phyloP scores from a whole-genome alignment of 805 yeast species.

The Starmerella bombi region DNA sequence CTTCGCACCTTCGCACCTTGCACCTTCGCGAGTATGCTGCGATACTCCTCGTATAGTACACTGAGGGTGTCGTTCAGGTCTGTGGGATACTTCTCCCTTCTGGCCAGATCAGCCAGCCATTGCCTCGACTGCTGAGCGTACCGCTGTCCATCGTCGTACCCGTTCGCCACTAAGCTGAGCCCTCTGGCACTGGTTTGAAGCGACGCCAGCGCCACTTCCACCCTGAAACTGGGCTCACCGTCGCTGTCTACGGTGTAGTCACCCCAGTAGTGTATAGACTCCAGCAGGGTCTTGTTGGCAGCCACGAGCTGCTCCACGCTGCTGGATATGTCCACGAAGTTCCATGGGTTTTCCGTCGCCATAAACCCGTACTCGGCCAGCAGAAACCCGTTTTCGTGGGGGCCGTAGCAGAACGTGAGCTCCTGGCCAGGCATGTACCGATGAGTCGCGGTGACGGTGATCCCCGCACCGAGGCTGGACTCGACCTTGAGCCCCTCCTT shows the following conservation, averaged over 20 bases:
- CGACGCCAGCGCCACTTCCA: constrained; percentile 48
- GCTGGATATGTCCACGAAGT: constrained; percentile 49
- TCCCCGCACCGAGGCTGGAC: constrained; percentile 32
- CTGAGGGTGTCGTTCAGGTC: no score
- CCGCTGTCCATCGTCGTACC: constrained; percentile 10
- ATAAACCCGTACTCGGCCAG: constrained; percentile 81
- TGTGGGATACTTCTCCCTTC: no score
- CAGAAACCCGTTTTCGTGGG: constrained; percentile 73
- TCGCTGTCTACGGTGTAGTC: constrained; percentile 52
- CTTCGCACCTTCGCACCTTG: no score
- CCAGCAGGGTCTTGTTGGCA: constrained; percentile 35
- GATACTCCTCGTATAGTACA: no score
- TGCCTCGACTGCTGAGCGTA: constrained; percentile 1
- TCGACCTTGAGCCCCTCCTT: constrained; percentile 18
- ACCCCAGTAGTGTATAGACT: constrained; percentile 46
- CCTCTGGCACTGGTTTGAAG: constrained; percentile 3
- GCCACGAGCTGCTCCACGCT: constrained; percentile 30
- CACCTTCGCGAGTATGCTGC: no score
- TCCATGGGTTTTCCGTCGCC: constrained; percentile 47
- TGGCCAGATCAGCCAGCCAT: background rate
- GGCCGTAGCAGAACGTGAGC: constrained; percentile 65
- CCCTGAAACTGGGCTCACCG: constrained; percentile 39
- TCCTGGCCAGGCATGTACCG: constrained; percentile 38
- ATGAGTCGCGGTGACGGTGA: constrained; percentile 36
- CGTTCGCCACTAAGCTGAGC: constrained; percentile 11